phyloP scores from a whole-genome alignment of 805 yeast genomes.

The Cyberlindnera euphorbiae region DNA sequence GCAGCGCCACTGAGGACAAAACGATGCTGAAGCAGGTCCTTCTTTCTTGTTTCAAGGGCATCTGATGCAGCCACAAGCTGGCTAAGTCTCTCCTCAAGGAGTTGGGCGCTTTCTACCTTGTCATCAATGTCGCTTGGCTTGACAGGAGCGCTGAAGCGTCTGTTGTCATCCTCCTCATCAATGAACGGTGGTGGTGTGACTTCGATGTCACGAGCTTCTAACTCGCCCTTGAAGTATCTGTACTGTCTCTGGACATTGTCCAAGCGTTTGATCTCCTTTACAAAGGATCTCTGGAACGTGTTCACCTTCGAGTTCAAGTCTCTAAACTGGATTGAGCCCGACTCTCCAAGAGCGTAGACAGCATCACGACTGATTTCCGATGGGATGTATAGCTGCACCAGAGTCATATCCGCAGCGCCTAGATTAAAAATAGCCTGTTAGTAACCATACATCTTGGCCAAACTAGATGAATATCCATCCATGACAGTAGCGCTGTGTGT shows the following conservation, averaged over 20 bases:
- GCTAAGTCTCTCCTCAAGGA: slow-evolving; percentile 69
- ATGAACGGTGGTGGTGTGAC: slow-evolving; percentile 25
- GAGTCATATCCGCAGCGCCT: slow-evolving; percentile 95
- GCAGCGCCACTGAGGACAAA: slow-evolving; percentile 47
- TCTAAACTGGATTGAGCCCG: slow-evolving; percentile 83
- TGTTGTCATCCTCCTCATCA: slow-evolving; percentile 27
- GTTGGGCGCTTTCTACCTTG: slow-evolving; percentile 56
- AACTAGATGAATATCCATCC: too few species aligned
- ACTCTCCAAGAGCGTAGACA: slow-evolving; percentile 78
- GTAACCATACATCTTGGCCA: too few species aligned
- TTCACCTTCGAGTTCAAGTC: slow-evolving; percentile 81
- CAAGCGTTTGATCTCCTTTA: slow-evolving; percentile 76
- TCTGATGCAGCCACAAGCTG: slow-evolving; percentile 71
- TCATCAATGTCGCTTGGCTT: slow-evolving; percentile 46
- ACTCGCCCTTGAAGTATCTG: slow-evolving; percentile 47
- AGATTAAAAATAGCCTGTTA: not conserved
- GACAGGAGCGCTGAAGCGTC: slow-evolving; percentile 25
- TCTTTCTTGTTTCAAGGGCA: slow-evolving; percentile 52
- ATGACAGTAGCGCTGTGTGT: too few species aligned
- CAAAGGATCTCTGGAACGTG: slow-evolving; percentile 87
- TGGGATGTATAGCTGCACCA: slow-evolving; percentile 89
- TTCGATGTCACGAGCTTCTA: slow-evolving; percentile 43
- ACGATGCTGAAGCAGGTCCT: slow-evolving; percentile 60
- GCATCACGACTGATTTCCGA: slow-evolving; percentile 86
- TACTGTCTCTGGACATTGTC: slow-evolving; percentile 88